Percentiles rank a stretch among this genome's conserved stretches.
Conservation (phyloP, 2,329 filamentous ascomycete species). For the Coniella vitis region DNA sequence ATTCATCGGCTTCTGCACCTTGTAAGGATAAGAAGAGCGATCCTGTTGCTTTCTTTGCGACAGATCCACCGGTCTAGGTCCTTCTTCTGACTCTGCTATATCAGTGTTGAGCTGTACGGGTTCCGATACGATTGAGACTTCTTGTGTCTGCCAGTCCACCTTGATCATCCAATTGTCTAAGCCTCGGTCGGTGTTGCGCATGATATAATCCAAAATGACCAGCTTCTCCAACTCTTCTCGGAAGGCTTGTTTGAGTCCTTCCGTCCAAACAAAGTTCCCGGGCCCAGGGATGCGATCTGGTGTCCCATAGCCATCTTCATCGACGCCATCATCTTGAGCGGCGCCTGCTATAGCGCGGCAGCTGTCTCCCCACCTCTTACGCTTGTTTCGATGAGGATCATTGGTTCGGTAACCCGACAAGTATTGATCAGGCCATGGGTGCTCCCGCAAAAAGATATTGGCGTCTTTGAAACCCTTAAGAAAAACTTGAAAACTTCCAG, state of each 20-base stretch:
- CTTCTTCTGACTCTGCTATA: conserved; percentile 38
- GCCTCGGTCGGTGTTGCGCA: conserved; percentile 95
- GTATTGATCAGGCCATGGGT: conserved; percentile 94
- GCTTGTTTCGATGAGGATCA: conserved; percentile 60
- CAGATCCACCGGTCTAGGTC: conserved; percentile 56
- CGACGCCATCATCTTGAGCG: conserved; percentile 54
- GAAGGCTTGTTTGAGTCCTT: conserved; percentile 81
- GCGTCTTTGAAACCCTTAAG: conserved; percentile 96
- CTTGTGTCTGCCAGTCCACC: conserved; percentile 77
- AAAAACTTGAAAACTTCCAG: conserved; percentile 95
- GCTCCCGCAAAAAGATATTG: conserved; percentile 87
- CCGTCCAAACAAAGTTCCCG: conserved; percentile 75
- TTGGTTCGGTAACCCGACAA: conserved; percentile 61
- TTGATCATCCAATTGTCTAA: conserved; percentile 99
- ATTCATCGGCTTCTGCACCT: conserved; percentile 77
- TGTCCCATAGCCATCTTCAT: conserved; percentile 32
- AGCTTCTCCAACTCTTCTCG: conserved; percentile 93
- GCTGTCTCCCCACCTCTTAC: conserved; percentile 70
- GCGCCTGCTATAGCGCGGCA: conserved; percentile 57
- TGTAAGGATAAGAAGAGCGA: conserved; percentile 59
- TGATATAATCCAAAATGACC: conserved; percentile 96
- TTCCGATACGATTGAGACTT: conserved; percentile 80
- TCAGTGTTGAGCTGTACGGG: conserved; percentile 63
- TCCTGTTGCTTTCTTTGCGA: conserved; percentile 35
- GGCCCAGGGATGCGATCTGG: conserved; percentile 34